Evolutionary conservation across 495 filamentous ascomycete species (phyloP), one percentile per base, ranked within the genome.

Genomic region (Penicillium samsonianum): DNA sequence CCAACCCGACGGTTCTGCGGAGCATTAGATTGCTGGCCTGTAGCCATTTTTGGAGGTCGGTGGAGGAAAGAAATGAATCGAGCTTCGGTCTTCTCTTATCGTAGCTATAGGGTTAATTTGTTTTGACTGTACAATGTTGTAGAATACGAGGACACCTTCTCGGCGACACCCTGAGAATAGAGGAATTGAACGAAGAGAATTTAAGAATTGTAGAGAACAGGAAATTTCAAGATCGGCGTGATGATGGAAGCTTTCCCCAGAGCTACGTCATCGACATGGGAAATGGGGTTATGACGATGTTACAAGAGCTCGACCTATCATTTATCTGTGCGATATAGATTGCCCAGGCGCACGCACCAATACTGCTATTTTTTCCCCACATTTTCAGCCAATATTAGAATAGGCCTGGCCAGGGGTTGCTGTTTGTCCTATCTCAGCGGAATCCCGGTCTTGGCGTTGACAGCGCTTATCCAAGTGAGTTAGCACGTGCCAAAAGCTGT

Each of bases 1-100:
- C 74, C 77, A 6, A 75, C 64, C 25, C 62, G 70, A 40, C 70
- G 73, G 17, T 60, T 57, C 45, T 67, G 40, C 17, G 73, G 70
- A 26, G 62, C 56, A 5, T 31, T 45, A 49, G 59, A 43, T 19
- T 59, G 55, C 19, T 58, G 55, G 49, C 58, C 58, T 20, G 48
- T 53, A n/a, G 67, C 55, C 69, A 71, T 72, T n/a, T 30, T 10
- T 67, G 43, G 23, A 46, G 26, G 17, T 19, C 4, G 45, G 45
- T 28, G 5, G 5, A 20, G 12, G 60, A 38, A 35, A 40, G 10
- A 28, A 7, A 16, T 31, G 25, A 56, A 28, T 20, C 26, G 42
- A 41, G 20, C n/a, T 14, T 43, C 35, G 0, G 2, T 12, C 30
- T 25, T 45, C n/a, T n/a, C 19, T 35, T 47, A 14, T 9, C 43